Evolutionary conservation across 768 basidiomycete species (phyloP), one percentile per base, ranked within the genome.

Genomic region (Panellus pusillus): DNA sequence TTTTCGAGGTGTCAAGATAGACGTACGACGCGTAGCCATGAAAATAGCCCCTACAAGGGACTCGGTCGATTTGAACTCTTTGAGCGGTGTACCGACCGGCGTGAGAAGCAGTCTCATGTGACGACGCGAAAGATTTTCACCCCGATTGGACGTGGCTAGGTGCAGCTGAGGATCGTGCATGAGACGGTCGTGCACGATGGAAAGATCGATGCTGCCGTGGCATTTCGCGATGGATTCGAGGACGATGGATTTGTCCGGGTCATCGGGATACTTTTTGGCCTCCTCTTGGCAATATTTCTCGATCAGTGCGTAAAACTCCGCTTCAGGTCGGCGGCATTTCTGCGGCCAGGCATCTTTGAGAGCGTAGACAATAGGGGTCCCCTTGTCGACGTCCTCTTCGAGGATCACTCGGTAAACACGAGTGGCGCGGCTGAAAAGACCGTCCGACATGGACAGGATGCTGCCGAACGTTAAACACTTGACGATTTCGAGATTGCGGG

Each of bases 331-430:
- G 4, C 58, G 58, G 12, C 47, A 55, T 1, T 17, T 11, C 24
- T 55, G 43, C 38, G 36, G 38, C 58, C 58, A 59, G 8, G 29
- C 47, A 17, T 55, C 58, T 18, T 60, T 60, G 17, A 60, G 29
- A 2, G 50, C 58, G n/a, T 47, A 54, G 1, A 51, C 17, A 0
- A 14, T n/a, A 2, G 37, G 44, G 15, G 18, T 6, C 0, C 19
- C 9, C 17, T 40, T 18, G 27, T n/a, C 12, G 2, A 31, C 2
- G 9, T 51, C 52, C 17, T 54, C 45, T 17, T 37, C 13, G 8
- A 58, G 15, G 5, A 58, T 20, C n/a, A 54, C 57, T 3, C 55
- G 55, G 24, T 47, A 35, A 11, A 51, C 50, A 15, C 31, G 44
- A 12, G 55, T 56, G 4, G 43, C 55, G 17, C 55, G 55, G 18